These are phyloP conservation scores for Gaeumannomyces tritici DNA, from an alignment of 2,329 filamentous ascomycete species.

Conservation along the genomic window DNA sequence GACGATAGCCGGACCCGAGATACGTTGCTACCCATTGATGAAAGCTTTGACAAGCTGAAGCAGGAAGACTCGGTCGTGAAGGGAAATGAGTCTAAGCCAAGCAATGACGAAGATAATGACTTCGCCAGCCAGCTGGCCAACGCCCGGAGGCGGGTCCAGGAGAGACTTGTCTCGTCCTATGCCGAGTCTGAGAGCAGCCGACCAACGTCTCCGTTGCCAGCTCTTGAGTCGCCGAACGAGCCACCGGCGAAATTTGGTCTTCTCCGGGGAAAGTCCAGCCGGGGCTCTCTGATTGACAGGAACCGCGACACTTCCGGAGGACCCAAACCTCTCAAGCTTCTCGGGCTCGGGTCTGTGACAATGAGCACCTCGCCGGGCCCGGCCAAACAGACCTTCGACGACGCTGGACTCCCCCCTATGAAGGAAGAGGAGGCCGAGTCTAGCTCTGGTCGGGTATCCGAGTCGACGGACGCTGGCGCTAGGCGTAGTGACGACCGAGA, in stretches of 20 bases:
- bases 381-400: slow-evolving; percentile 25
- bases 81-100: background rate
- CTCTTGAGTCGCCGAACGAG: slow-evolving; percentile 24
- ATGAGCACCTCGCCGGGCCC: slow-evolving; percentile 30
- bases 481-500: slow-evolving; percentile 1
- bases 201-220: slow-evolving; percentile 29
- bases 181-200: slow-evolving; percentile 50
- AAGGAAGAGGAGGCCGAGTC: slow-evolving; percentile 12
- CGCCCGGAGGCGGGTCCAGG: slow-evolving; percentile 60
- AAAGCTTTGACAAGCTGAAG: background rate
- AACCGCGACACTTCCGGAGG: slow-evolving; percentile 25
- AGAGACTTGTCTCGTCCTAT: slow-evolving; percentile 56
- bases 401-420: slow-evolving; percentile 16
- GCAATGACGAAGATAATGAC: slow-evolving; percentile 47
- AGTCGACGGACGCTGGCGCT: slow-evolving; percentile 4
- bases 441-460: background rate
- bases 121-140: slow-evolving; percentile 66
- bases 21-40: background rate
- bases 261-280: slow-evolving; percentile 57
- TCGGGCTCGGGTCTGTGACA: slow-evolving; percentile 40
- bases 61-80: background rate
- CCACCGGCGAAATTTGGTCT: slow-evolving; percentile 42
- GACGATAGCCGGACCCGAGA: background rate
- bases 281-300: slow-evolving; percentile 50
- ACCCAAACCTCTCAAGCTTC: slow-evolving; percentile 51